Evolutionary conservation across 2,329 filamentous ascomycete species (phyloP).

Genomic region (Triangularia verruculosa): DNA sequence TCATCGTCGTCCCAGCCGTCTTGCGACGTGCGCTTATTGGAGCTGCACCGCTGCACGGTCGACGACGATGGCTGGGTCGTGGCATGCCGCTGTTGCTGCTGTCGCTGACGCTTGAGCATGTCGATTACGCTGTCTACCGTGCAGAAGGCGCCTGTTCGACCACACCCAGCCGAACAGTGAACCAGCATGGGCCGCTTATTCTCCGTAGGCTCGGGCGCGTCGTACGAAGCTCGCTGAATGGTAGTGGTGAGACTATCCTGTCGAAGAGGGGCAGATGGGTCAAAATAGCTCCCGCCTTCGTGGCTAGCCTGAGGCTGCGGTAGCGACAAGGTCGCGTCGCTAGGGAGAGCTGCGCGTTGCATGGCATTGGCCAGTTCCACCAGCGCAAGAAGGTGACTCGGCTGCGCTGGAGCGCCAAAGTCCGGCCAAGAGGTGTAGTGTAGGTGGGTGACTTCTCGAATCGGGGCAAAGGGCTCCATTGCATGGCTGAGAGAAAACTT

Average conservation of each 20-base stretch:
- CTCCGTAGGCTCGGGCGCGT: constrained; percentile 57
- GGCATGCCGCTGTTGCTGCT: constrained; percentile 28
- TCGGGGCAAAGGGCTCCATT: constrained; percentile 73
- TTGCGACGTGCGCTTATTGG: constrained; percentile 5
- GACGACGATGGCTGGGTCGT: neutral
- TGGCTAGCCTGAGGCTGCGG: neutral
- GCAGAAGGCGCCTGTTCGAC: constrained; percentile 93
- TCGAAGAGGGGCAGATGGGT: neutral
- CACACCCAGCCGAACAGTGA: constrained; percentile 94
- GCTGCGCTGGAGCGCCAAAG: constrained; percentile 88
- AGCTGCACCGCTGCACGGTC: neutral
- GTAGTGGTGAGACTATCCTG: neutral
- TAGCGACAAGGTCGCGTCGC: constrained; percentile 32
- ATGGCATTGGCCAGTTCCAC: constrained; percentile 84
- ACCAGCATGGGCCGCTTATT: constrained; percentile 73
- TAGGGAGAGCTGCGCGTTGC: constrained; percentile 55
- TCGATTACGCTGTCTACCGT: constrained; percentile 94
- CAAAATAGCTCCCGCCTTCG: neutral
- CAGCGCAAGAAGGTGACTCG: constrained; percentile 78
- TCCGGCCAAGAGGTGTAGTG: constrained; percentile 98
- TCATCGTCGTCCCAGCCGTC: constrained; percentile 3
- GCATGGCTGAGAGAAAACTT: constrained; percentile 82
- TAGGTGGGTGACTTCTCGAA: constrained; percentile 90
- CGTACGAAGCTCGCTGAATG: constrained; percentile 39
- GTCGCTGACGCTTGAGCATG: constrained; percentile 85